Percentiles rank a stretch among this genome's conserved stretches.
Conservation (phyloP, 2,329 filamentous ascomycete species). For the Diaporthe aspalathi region DNA sequence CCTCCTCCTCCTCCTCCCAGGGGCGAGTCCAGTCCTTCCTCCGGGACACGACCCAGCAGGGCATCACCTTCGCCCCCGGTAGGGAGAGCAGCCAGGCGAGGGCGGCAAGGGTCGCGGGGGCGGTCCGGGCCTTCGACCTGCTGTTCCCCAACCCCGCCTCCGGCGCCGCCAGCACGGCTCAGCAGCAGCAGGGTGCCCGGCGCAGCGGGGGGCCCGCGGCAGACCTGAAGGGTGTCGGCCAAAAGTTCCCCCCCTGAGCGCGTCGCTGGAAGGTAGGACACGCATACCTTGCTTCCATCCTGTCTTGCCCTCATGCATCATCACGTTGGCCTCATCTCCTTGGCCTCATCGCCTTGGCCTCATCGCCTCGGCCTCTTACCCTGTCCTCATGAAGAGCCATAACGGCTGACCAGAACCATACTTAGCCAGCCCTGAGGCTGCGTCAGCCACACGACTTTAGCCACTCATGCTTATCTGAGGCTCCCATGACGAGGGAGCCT, state of each 20-base stretch:
- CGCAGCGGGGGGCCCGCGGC: background rate
- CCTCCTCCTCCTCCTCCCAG: too few species aligned
- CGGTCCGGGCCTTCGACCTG: background rate
- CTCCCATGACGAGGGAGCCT: too few species aligned
- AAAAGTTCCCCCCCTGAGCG: background rate
- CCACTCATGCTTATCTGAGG: too few species aligned
- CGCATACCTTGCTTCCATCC: background rate
- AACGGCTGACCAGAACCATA: too few species aligned
- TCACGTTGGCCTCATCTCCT: too few species aligned
- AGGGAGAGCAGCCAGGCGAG: background rate
- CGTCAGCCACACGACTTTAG: too few species aligned
- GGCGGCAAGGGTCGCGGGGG: background rate
- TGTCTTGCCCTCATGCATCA: background rate
- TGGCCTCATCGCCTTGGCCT: too few species aligned
- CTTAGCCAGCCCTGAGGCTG: too few species aligned
- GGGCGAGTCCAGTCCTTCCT: background rate
- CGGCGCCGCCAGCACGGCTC: too few species aligned
- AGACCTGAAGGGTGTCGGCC: background rate
- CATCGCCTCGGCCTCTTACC: too few species aligned
- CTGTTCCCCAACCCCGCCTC: background rate
- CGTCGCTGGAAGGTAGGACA: background rate
- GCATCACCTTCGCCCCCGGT: background rate
- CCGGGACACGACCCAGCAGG: background rate
- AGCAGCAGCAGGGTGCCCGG: background rate
- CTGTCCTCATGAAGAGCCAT: background rate